Base-by-base conservation (phyloP, 2,329 filamentous ascomycete genomes). In the Epichloe coenophiala region DNA sequence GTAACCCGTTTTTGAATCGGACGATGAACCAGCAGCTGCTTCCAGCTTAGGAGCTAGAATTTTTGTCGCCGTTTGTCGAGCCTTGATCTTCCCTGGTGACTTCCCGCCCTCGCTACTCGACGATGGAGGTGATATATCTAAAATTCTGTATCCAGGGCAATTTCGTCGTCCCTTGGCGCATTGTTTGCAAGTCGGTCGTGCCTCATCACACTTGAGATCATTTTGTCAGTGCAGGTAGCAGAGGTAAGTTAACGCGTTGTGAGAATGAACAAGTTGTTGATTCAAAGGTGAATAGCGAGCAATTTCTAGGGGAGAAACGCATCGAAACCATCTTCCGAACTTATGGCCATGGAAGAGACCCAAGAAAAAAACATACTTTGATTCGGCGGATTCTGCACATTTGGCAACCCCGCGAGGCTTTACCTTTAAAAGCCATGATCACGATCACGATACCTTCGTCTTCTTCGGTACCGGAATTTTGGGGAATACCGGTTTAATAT, bases 351-450 rank as follows among this genome's bases (percentile, higher is more conserved):
- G 27, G 9, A 31, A 31, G 27, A 31, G 27, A 11, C 27, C 9
- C 3, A 3, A 27, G 21, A 15, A 6, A 17, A 17, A 17, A 17
- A 42, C 47, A 21, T 71, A 83, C 83, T 75, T 86, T 87, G 61
- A 87, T 86, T 58, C 83, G 75, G 56, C 83, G 74, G 42, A 76
- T 83, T 63, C 83, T 77, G 64, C 83, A 87, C 76, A 83, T 86
- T 68, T 84, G 82, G 60, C 83, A 87, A 59, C 82, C 83, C 65
- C 72, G 69, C 2, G 78, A 82, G 59, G 79, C 77, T 65, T 80
- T 81, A 39, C 79, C 80, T 53, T 75, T 79, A 58, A 81, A 82
- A 4, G 81, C 78, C 79, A 82, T 83, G 17, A 17, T 17, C 17
- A 17, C 39, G 17, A 17, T 17, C 17, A 17, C 39, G 47, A 15